Evolutionary conservation across 768 basidiomycete genomes (phyloP), one percentile per base, ranked within the genome.

Genomic region (Psilocybe sp.): DNA sequence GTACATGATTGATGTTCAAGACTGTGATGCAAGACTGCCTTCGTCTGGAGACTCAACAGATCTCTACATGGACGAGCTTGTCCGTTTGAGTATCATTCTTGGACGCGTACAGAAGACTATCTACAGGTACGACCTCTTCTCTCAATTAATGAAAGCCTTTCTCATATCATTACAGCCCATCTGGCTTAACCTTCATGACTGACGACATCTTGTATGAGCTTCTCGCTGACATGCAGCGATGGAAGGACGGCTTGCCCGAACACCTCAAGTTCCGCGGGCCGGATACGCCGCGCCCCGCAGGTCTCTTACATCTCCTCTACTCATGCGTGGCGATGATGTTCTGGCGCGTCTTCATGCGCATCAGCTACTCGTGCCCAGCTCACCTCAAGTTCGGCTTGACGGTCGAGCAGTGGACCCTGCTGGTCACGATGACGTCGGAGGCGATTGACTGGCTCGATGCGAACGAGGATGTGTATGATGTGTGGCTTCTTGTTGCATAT

Each of bases 271-370:
- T 89, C 69, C 76, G 70, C 20, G 95, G 94, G 1, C 68, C 80
- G 1, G 81, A 85, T 11, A 82, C 83, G 1, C 70, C 83, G 37
- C 78, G 74, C 49, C 75, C 3, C 43, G 7, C 58, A 91, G 95
- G 96, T 37, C 73, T 97, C 48, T 74, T 99, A 18, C 94, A 97
- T 67, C 68, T 98, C 46, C 76, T 92, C 36, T 94, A 91, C 65
- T 81, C 89, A 28, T 92, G 90, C 62, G 85, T 98, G 39, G 87
- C 85, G 58, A 97, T 98, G 84, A 89, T 98, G 67, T 95, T 97
- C 70, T 97, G 92, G 85, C 87, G 96, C 44, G 93, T 97, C 31
- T 98, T 98, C 74, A 95, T 98, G 92, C 83, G 96, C 45, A 92
- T 98, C 68, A 93, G 91, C 50, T 98, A 97, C 71, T 79, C 84